Evolutionary conservation across 306 rosid genomes (phyloP).

Genomic region (Abrus pulchellus): DNA sequence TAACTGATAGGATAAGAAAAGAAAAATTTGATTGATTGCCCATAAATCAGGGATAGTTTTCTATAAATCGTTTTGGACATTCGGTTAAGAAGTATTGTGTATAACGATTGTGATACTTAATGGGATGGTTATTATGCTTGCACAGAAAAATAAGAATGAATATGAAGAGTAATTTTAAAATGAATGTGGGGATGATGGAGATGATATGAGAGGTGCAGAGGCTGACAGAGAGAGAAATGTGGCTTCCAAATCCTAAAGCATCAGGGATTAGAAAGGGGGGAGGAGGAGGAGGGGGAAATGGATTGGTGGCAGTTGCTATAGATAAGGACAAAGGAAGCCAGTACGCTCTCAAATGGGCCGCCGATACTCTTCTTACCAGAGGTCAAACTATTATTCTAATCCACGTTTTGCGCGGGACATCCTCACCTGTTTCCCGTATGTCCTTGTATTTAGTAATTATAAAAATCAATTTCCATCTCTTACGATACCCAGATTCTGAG

Average conservation of each 20-base stretch:
- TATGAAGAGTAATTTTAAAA: neutral
- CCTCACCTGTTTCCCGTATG: slow-evolving; percentile 30
- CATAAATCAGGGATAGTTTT: slow-evolving; percentile 47
- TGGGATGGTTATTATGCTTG: neutral
- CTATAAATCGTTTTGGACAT: slow-evolving; percentile 41
- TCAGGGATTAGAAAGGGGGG: slow-evolving; percentile 50
- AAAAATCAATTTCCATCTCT: no score
- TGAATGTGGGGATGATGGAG: neutral
- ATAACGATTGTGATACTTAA: neutral
- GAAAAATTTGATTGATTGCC: slow-evolving; percentile 52
- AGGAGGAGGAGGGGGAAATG: slow-evolving; percentile 61
- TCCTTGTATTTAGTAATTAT: neutral
- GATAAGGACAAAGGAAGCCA: slow-evolving; percentile 93
- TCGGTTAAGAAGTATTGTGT: slow-evolving; percentile 29
- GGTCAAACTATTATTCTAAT: slow-evolving; percentile 81
- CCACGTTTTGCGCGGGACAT: slow-evolving; percentile 66
- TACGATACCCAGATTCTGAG: no score
- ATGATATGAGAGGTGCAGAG: neutral
- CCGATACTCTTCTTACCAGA: slow-evolving; percentile 67
- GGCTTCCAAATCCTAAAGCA: slow-evolving; percentile 58
- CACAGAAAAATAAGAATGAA: neutral
- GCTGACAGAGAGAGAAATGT: slow-evolving; percentile 54
- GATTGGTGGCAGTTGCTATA: slow-evolving; percentile 81
- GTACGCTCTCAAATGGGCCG: slow-evolving; percentile 87
- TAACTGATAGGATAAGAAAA: slow-evolving; percentile 42